Conservation (phyloP, 2,329 filamentous ascomycete genomes). For the Penicillium rolfsii region DNA sequence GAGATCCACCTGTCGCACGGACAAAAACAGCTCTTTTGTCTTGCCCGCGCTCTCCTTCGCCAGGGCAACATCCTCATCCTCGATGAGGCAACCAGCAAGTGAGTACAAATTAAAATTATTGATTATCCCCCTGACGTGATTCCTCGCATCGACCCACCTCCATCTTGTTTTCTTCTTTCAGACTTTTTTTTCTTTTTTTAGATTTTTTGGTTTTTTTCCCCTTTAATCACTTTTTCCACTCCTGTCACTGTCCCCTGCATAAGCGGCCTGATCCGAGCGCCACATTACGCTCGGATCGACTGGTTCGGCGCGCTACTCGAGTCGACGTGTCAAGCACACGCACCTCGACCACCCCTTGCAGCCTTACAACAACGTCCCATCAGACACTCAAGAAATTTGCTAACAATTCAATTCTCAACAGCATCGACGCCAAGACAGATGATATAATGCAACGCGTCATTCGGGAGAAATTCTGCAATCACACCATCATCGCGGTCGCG, state of each 20-base stretch:
- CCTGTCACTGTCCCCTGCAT: conserved; percentile 26
- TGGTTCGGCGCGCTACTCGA: not conserved
- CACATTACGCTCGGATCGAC: conserved; percentile 17
- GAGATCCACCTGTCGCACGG: conserved; percentile 59
- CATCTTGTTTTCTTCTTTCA: conserved; percentile 10
- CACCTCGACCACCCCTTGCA: conserved; percentile 16
- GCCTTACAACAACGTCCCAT: not conserved
- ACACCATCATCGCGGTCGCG: conserved; percentile 63
- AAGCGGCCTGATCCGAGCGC: conserved; percentile 24
- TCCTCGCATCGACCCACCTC: conserved; percentile 10
- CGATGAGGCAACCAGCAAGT: conserved; percentile 49
- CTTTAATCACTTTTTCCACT: not conserved
- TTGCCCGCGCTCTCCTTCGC: conserved; percentile 62
- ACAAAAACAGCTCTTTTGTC: conserved; percentile 66
- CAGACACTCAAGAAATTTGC: not conserved
- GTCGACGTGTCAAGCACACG: conserved; percentile 2
- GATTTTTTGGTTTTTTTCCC: not conserved
- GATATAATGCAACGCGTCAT: conserved; percentile 61
- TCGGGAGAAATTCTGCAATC: conserved; percentile 55
- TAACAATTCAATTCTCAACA: conserved; percentile 32
- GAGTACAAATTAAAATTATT: conserved; percentile 21
- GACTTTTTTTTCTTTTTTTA: not conserved
- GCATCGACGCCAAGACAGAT: conserved; percentile 62
- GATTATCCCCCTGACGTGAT: conserved; percentile 16
- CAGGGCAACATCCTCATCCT: conserved; percentile 49